phyloP scores from a whole-genome alignment of 352 stramenopile species.

The Sclerospora graminicola region DNA sequence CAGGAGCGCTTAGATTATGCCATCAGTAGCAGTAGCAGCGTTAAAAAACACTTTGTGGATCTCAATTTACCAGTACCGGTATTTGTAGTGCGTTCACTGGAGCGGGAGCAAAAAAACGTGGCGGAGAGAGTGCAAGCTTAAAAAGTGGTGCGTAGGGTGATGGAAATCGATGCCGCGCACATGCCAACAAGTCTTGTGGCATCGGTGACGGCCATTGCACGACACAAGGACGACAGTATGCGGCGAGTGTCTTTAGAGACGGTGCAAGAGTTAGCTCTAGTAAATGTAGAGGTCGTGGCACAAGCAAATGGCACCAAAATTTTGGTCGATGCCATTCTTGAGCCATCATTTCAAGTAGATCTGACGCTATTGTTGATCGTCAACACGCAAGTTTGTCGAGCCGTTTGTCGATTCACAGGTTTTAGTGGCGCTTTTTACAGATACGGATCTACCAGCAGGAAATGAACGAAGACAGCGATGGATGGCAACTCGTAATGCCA shows the following conservation, averaged over 20 bases:
- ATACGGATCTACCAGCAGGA: slow-evolving; percentile 74
- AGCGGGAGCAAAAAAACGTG: slow-evolving; percentile 81
- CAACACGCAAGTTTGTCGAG: slow-evolving; percentile 78
- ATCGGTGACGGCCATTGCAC: slow-evolving; percentile 74
- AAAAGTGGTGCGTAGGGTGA: slow-evolving; percentile 75
- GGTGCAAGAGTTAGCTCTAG: slow-evolving; percentile 64
- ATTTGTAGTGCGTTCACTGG: slow-evolving; percentile 76
- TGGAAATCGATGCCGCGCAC: slow-evolving; percentile 77
- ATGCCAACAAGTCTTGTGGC: slow-evolving; percentile 78
- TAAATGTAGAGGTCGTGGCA: slow-evolving; percentile 75
- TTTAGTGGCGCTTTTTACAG: slow-evolving; percentile 79
- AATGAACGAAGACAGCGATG: slow-evolving; percentile 80
- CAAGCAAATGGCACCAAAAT: slow-evolving; percentile 78
- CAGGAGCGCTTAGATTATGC: slow-evolving; percentile 68
- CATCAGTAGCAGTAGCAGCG: slow-evolving; percentile 66
- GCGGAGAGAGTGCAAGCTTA: slow-evolving; percentile 79
- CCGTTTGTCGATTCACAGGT: slow-evolving; percentile 85
- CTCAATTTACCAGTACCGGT: slow-evolving; percentile 68
- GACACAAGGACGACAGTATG: slow-evolving; percentile 86
- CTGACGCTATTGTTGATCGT: slow-evolving; percentile 79
- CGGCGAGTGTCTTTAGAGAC: slow-evolving; percentile 81
- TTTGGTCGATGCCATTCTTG: slow-evolving; percentile 81
- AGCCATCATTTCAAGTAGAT: slow-evolving; percentile 81
- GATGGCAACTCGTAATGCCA: slow-evolving; percentile 84
- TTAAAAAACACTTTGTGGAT: slow-evolving; percentile 55